These are phyloP conservation scores for Sideroxylon spinosum DNA, from an alignment of 179 eudicot genomes.

Conservation along the genomic window DNA sequence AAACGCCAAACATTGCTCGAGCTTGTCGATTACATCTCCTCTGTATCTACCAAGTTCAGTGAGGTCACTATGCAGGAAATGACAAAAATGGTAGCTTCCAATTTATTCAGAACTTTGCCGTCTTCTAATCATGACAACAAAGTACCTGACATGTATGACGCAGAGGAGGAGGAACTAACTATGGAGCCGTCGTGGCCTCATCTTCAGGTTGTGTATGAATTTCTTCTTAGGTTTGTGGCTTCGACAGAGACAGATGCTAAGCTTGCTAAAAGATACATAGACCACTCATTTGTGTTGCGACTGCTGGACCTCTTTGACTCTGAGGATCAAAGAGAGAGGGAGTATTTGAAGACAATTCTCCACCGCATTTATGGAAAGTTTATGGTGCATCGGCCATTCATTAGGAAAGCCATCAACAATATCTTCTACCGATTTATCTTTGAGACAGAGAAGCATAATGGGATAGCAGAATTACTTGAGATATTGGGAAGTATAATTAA, in stretches of 20 bases:
- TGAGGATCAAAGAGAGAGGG: conserved; percentile 44
- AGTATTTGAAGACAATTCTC: conserved; percentile 39
- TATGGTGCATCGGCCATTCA: conserved; percentile 44
- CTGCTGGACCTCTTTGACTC: conserved; percentile 45
- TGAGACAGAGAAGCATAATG: conserved; percentile 40
- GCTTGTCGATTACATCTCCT: conserved; percentile 34
- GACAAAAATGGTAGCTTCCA: conserved; percentile 32
- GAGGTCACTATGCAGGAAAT: conserved; percentile 36
- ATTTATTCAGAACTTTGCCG: conserved; percentile 30
- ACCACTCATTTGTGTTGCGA: conserved; percentile 35
- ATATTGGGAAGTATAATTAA: conserved; percentile 44
- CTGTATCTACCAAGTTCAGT: conserved; percentile 28
- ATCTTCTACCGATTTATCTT: conserved; percentile 34
- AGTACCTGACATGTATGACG: conserved; percentile 27
- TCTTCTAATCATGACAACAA: conserved; percentile 28
- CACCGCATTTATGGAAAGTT: conserved; percentile 45
- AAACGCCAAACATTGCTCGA: conserved; percentile 41
- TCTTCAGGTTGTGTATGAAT: conserved; percentile 42
- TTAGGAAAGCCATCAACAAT: conserved; percentile 37
- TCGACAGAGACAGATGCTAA: conserved; percentile 41
- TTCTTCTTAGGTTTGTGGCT: conserved; percentile 36
- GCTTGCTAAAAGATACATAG: conserved; percentile 36
- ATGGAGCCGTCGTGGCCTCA: conserved; percentile 43
- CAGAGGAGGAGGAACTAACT: conserved; percentile 38
- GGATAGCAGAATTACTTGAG: conserved; percentile 44